Conservation (phyloP, 768 basidiomycete genomes). For the Mycena polygramma region DNA sequence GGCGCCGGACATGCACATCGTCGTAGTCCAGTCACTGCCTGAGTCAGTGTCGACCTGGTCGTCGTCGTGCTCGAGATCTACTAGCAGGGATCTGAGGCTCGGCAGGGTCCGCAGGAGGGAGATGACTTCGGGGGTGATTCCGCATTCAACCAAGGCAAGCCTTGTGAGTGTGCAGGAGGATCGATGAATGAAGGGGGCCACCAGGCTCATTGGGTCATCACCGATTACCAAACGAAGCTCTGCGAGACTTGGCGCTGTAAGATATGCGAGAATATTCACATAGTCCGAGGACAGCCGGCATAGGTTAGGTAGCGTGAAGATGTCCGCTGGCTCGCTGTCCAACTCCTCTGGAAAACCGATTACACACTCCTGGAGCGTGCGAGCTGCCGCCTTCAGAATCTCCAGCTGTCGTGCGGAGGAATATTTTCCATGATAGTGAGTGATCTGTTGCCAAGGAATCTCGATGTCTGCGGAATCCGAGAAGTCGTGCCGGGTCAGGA, state of each 20-base stretch:
- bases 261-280: background rate
- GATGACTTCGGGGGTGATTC: background rate
- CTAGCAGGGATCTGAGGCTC: too few species aligned
- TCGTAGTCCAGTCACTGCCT: too few species aligned
- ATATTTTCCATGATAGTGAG: background rate
- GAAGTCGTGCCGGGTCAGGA: background rate
- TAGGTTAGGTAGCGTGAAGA: background rate
- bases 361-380: background rate
- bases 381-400: background rate
- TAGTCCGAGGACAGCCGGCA: background rate
- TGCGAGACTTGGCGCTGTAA: background rate
- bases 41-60: too few species aligned
- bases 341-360: background rate
- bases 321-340: background rate
- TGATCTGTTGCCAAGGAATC: background rate
- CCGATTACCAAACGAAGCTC: background rate
- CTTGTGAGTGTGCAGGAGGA: slow-evolving; percentile 2
- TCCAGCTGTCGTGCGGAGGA: background rate
- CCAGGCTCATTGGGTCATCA: background rate
- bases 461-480: background rate
- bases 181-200: background rate
- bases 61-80: too few species aligned
- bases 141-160: background rate
- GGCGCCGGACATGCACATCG: too few species aligned
- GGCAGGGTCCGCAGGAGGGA: background rate